Conservation (phyloP, 1,139 yeast genomes). For the Meyerozyma smithsonii region DNA sequence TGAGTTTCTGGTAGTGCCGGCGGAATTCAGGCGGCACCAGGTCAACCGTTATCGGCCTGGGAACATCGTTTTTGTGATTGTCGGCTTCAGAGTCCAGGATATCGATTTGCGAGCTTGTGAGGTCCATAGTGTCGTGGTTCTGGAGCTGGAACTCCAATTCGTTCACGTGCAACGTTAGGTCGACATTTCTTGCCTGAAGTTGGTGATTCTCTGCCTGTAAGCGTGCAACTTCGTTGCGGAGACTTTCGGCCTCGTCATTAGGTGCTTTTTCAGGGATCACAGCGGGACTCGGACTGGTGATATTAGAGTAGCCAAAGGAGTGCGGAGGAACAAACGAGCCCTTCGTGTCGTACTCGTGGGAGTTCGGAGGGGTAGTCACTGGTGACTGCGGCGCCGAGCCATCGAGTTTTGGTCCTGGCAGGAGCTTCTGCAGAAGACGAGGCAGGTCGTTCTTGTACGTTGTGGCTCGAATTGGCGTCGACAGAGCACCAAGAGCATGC, state of each 20-base stretch:
- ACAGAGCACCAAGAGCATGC: conserved; percentile 6
- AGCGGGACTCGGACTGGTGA: conserved; percentile 1
- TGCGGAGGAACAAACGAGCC: background rate
- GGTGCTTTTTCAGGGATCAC: background rate
- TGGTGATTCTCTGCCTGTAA: conserved; percentile 7
- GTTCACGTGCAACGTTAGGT: conserved; percentile 5
- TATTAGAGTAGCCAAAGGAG: background rate
- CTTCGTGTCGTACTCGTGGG: conserved; percentile 3
- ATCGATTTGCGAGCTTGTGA: background rate
- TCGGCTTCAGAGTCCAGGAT: background rate
- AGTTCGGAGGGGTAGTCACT: conserved; percentile 10
- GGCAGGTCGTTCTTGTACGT: background rate
- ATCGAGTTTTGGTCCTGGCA: background rate
- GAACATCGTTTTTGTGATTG: background rate
- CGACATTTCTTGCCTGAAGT: conserved; percentile 8
- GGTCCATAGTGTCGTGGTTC: conserved; percentile 2
- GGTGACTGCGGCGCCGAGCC: conserved; percentile 6
- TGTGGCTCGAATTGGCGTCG: conserved; percentile 1
- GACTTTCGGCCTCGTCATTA: background rate
- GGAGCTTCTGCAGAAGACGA: background rate
- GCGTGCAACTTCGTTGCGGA: conserved; percentile 2
- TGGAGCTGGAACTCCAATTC: conserved; percentile 7
- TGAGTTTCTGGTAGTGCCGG: conserved; percentile 9
- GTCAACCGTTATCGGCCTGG: background rate
- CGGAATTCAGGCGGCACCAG: conserved; percentile 7